Evolutionary conservation across 768 basidiomycete species (phyloP), one percentile per base, ranked within the genome.

Genomic region (Lactarius psammicola): DNA sequence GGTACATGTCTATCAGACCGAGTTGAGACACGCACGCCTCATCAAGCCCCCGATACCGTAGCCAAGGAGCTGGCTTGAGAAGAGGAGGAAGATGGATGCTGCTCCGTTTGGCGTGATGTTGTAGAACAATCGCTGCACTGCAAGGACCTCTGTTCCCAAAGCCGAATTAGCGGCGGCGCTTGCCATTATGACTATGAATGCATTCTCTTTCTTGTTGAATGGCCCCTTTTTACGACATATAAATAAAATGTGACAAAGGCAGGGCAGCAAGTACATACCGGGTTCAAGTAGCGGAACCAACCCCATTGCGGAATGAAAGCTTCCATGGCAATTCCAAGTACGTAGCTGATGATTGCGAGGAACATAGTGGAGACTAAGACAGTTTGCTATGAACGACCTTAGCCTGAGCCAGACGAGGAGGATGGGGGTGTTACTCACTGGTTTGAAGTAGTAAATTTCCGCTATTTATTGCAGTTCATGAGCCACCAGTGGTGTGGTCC

Each of bases 381-480:
- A 1, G 81, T 82, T 83, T 84, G 84, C 83, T 84, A 53, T n/a
- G 2, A 36, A 53, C 13, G 9, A 64, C 64, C n/a, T 63, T 49
- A 36, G 54, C 11, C 17, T 4, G 1, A 23, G 23, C 18, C 33
- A 0, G 23, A 40, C n/a, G 31, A 51, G 17, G 44, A 31, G 18
- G 30, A 46, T 11, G 49, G 42, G 49, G 26, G 6, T 51, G 26
- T 34, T 13, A 59, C 75, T 62, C 70, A 82, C 84, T 5, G 84
- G 83, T 73, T 85, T 85, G 73, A 85, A 86, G 71, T 85, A 86
- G 71, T 85, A 85, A 31, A 86, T 85, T 68, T 86, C 80, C 46
- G 83, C 83, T 84, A 63, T 64, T 53, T 71, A 71, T 82, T 81
- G 81, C 80, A 82, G 11, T 81, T 74, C 56, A 82, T 69, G 13